Evolutionary conservation across 2,329 filamentous ascomycete genomes (phyloP).

Genomic region (Madurella mycetomatis): DNA sequence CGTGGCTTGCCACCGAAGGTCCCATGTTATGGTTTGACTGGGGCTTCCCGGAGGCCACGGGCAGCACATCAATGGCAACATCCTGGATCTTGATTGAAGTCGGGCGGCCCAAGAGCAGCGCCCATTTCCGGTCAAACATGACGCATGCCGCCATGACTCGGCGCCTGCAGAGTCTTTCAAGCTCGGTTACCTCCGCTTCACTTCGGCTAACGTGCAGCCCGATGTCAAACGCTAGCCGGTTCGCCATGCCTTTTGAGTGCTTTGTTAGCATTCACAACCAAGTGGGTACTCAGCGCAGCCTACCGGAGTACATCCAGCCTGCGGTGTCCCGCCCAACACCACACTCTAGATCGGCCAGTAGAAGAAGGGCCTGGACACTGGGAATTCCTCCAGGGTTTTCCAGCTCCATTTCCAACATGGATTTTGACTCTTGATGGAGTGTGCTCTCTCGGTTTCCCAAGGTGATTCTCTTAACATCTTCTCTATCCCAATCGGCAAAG

Average conservation of each 20-base stretch:
- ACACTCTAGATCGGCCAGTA: slow-evolving; percentile 51
- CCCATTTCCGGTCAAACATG: slow-evolving; percentile 52
- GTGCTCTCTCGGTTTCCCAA: slow-evolving; percentile 47
- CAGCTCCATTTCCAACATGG: slow-evolving; percentile 50
- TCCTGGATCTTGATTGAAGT: slow-evolving; percentile 51
- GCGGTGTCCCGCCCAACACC: slow-evolving; percentile 50
- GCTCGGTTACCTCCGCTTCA: slow-evolving; percentile 39
- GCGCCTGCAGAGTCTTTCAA: slow-evolving; percentile 45
- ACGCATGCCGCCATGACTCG: slow-evolving; percentile 50
- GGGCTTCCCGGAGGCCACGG: slow-evolving; percentile 36
- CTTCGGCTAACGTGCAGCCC: slow-evolving; percentile 46
- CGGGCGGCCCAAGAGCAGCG: slow-evolving; percentile 50
- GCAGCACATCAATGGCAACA: slow-evolving; percentile 44
- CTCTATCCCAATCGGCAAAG: slow-evolving; percentile 44
- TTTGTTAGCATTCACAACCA: slow-evolving; percentile 6
- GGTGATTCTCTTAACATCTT: slow-evolving; percentile 45
- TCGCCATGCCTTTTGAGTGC: slow-evolving; percentile 35
- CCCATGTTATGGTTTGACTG: slow-evolving; percentile 31
- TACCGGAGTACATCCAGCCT: slow-evolving; percentile 52
- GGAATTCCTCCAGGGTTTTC: slow-evolving; percentile 50
- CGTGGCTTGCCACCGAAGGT: slow-evolving; percentile 19
- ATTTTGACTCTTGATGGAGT: slow-evolving; percentile 50
- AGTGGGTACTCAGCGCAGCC: slow-evolving; percentile 29
- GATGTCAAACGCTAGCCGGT: slow-evolving; percentile 43
- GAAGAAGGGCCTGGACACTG: slow-evolving; percentile 47